These are phyloP conservation scores for Harrya chromipes DNA, from an alignment of 768 basidiomycete genomes.

Conservation along the genomic window DNA sequence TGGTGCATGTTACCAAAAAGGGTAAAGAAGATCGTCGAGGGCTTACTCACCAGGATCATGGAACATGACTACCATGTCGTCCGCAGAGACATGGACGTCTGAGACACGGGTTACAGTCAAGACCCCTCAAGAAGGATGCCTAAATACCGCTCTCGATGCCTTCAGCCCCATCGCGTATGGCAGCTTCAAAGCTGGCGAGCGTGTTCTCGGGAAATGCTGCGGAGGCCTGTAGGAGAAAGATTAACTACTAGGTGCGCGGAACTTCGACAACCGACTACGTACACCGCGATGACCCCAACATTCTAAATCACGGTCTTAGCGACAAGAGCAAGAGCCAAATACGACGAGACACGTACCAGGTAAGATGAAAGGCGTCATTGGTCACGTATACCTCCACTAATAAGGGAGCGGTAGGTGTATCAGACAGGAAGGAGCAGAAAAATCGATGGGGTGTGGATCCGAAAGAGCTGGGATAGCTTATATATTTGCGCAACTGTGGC, in stretches of 20 bases:
- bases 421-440: neutral
- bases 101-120: constrained; percentile 52
- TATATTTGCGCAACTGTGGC: constrained; percentile 23
- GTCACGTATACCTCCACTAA: constrained; percentile 4
- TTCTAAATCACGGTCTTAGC: constrained; percentile 37
- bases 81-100: constrained; percentile 94
- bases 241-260: neutral
- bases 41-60: constrained; percentile 77
- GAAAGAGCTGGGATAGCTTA: constrained; percentile 12
- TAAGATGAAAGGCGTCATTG: constrained; percentile 23
- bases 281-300: constrained; percentile 81
- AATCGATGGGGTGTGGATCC: neutral
- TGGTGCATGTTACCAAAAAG: constrained; percentile 21
- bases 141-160: constrained; percentile 96
- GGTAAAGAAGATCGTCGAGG: constrained; percentile 17
- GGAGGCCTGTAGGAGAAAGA: constrained; percentile 61
- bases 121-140: constrained; percentile 30
- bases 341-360: constrained; percentile 24
- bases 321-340: neutral
- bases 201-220: constrained; percentile 91
- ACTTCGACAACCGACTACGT: constrained; percentile 36
- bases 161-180: constrained; percentile 93
- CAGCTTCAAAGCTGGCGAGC: constrained; percentile 90
- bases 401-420: neutral
- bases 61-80: constrained; percentile 90